Conservation (phyloP, 2,329 filamentous ascomycete species). For the Talaromyces rugulosus region DNA sequence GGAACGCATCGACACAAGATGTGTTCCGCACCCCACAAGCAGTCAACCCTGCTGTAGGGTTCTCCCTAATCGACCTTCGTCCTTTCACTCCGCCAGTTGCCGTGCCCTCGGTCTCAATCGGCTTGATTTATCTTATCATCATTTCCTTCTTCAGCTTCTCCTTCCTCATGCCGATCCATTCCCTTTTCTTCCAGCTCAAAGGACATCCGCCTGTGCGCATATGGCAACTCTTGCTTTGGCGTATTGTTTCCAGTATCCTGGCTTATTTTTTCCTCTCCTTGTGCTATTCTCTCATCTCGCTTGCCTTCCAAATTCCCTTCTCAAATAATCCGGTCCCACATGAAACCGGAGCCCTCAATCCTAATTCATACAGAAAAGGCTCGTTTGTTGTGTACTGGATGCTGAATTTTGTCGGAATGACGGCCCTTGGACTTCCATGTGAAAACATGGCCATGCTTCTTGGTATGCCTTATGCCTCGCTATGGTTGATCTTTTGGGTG, state of each 20-base stretch:
- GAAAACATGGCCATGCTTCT: slow-evolving; percentile 63
- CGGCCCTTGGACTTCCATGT: slow-evolving; percentile 58
- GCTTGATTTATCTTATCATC: slow-evolving; percentile 64
- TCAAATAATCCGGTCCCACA: slow-evolving; percentile 44
- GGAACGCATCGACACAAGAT: slow-evolving; percentile 36
- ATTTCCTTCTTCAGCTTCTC: slow-evolving; percentile 63
- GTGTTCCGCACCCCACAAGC: slow-evolving; percentile 45
- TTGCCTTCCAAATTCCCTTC: slow-evolving; percentile 63
- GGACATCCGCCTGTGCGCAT: slow-evolving; percentile 55
- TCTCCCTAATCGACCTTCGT: slow-evolving; percentile 54
- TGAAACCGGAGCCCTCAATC: slow-evolving; percentile 42
- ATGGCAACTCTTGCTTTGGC: slow-evolving; percentile 56
- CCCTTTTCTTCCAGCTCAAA: slow-evolving; percentile 51
- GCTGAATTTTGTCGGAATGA: slow-evolving; percentile 61
- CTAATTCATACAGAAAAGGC: slow-evolving; percentile 53
- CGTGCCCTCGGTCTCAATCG: slow-evolving; percentile 58
- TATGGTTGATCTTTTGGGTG: slow-evolving; percentile 66
- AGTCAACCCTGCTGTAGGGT: slow-evolving; percentile 53
- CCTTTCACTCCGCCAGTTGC: slow-evolving; percentile 54
- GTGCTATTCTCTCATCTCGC: slow-evolving; percentile 59
- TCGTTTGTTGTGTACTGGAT: slow-evolving; percentile 62
- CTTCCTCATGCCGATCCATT: slow-evolving; percentile 62
- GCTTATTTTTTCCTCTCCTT: slow-evolving; percentile 61
- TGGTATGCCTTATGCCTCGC: slow-evolving; percentile 56
- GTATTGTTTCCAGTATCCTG: slow-evolving; percentile 51